phyloP scores from a whole-genome alignment of 192 early-diverging fungal genomes.

The Coemansia pectinata region DNA sequence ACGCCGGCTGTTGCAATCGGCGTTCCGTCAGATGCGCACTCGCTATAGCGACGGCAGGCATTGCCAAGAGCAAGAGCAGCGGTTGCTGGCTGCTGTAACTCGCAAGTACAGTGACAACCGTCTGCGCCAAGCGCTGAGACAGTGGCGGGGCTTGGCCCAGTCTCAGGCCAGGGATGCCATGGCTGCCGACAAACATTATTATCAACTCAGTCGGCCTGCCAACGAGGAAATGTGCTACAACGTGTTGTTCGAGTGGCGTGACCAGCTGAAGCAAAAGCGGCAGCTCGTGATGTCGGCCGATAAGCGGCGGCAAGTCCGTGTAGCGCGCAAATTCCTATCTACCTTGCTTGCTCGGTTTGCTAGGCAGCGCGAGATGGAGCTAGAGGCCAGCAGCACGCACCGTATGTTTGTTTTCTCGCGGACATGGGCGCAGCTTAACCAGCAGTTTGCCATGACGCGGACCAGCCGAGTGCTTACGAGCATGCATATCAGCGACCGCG shows the following conservation, averaged over 20 bases:
- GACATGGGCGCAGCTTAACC: conserved; percentile 9
- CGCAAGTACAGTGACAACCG: background rate
- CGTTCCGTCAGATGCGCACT: background rate
- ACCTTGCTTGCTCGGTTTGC: background rate
- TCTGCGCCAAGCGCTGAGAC: background rate
- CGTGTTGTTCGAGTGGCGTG: conserved; percentile 8
- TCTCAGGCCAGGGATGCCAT: background rate
- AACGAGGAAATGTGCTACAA: background rate
- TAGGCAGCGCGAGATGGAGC: background rate
- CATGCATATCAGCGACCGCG: conserved; percentile 1
- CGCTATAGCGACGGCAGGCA: background rate
- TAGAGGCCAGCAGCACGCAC: background rate
- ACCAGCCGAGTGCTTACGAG: background rate
- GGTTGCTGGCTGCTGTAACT: background rate
- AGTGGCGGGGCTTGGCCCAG: conserved; percentile 13
- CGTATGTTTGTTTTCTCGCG: background rate
- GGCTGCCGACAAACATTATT: conserved; percentile 10
- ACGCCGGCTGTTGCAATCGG: background rate
- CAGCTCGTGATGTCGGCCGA: conserved; percentile 15
- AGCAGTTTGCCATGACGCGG: background rate
- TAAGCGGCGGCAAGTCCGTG: background rate
- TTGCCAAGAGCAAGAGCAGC: background rate
- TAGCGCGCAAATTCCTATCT: background rate
- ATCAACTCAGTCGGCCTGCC: background rate
- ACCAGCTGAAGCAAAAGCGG: background rate